Evolutionary conservation across 108 stramenopile species (phyloP), one percentile per base, ranked within the genome.

Genomic region (Asterionellopsis glacialis): DNA sequence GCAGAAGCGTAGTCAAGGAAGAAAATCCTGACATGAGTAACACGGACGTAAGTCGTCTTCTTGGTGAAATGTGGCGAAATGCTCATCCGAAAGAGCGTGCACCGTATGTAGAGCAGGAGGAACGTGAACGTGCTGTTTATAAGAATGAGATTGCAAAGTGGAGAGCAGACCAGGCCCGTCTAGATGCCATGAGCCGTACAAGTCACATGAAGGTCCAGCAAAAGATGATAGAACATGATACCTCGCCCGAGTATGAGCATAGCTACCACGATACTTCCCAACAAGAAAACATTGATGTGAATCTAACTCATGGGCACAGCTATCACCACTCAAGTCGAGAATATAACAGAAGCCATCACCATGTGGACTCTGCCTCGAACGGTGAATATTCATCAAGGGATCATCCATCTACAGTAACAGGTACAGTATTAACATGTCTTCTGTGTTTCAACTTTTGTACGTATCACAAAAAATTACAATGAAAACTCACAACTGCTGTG

Each of bases 51-150:
- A 74, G 73, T 1, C 50, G 75, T 22, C 54, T 83, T 5, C 69
- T 83, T 25, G 82, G 82, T 39, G 82, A 79, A 57, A 81, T 85
- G 70, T 85, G 83, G 83, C 60, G 80, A n/a, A 81, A 75, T 55
- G 79, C 75, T 16, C 68, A 45, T 54, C 44, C 54, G 14, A 51
- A 66, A 19, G 83, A 85, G 41, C 60, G 61, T 27, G 55, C 60
- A 14, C 79, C 79, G 5, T 85, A 78, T 52, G 59, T 74, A 0
- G 76, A 85, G 61, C 59, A 69, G 44, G 83, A 85, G 49, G 28
- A 72, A 47, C 33, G 67, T n/a, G 74, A 75, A 61, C 63, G 83
- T 19, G 76, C 75, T 14, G 42, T 72, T 43, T 85, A 85, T 67
- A 85, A 85, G 57, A 69, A 68, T 40, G 67, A 72, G 33, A 76